Evolutionary conservation across 1,284 basidiomycete species (phyloP).

Genomic region (Cryptococcus floricola): DNA sequence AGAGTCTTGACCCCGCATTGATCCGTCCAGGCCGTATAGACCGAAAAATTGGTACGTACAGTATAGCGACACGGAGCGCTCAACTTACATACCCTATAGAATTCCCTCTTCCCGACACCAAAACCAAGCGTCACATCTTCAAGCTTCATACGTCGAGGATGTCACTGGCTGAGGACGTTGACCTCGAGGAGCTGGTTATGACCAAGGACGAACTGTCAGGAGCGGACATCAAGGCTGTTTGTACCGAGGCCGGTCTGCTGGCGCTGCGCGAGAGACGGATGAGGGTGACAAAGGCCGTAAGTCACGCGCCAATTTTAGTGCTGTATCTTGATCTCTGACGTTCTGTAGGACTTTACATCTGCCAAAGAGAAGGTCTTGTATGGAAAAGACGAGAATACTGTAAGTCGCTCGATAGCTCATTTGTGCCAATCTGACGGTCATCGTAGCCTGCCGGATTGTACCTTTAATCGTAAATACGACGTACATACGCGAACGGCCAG

Average conservation of each 20-base stretch:
- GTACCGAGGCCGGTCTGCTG: constrained; percentile 92
- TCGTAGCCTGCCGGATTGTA: constrained; percentile 23
- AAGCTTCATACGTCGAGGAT: constrained; percentile 93
- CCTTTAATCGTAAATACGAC: constrained; percentile 5
- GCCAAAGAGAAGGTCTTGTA: constrained; percentile 89
- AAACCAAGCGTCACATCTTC: constrained; percentile 98
- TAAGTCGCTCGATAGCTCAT: constrained; percentile 15
- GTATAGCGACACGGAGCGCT: constrained; percentile 1
- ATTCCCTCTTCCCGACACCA: constrained; percentile 89
- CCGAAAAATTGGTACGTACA: constrained; percentile 71
- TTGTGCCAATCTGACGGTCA: constrained; percentile 1
- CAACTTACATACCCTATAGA: constrained; percentile 50
- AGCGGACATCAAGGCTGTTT: constrained; percentile 97
- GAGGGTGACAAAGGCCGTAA: constrained; percentile 79
- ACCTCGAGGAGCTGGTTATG: constrained; percentile 92
- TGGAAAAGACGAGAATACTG: constrained; percentile 87
- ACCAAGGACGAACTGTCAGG: constrained; percentile 96
- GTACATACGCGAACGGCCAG: background rate
- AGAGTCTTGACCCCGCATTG: constrained; percentile 63
- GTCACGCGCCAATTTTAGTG: constrained; percentile 7
- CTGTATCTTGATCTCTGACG: background rate
- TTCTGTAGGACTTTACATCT: constrained; percentile 64
- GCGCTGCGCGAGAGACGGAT: constrained; percentile 93
- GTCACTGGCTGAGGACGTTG: constrained; percentile 87
- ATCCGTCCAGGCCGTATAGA: constrained; percentile 98